Base-by-base conservation (phyloP, 176 grass and related monocot genomes). In the Rhynchospora tenuis region DNA sequence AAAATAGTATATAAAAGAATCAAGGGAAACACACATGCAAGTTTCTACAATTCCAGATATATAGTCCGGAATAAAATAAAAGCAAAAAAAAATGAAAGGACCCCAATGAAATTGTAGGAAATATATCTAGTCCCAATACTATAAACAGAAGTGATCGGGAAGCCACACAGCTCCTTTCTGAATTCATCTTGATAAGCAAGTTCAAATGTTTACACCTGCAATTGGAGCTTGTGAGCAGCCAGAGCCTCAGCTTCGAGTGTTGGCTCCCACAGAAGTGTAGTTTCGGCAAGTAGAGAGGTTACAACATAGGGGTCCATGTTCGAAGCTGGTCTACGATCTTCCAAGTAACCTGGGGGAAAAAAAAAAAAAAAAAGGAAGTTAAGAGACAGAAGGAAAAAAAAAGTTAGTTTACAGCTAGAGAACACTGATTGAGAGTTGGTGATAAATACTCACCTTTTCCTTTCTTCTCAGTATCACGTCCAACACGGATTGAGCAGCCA, bases 281-380 rank as follows among this genome's bases (percentile, higher is more conserved):
- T 89, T 81, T 99, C 93, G 47, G 97, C 97, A 62, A 99, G 85
- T 38, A 99, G 93, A 56, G 91, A 82, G 3, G 91, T 99, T 78
- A 99, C 97, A 17, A 89, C 52, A 82, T 99, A 99, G 19, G 97
- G 97, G 73, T 96, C 97, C 97, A 99, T 99, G 83, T 99, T 99
- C 43, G 97, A 99, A 17, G 97, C 97, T 0, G 97, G 97, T 6
- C 96, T 91, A 60, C 96, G 91, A 84, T 99, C 97, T 85, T 99
- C 97, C 66, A 99, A 81, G 73, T 99, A 99, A 52, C 97, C 97
- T 99, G 83, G 74, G 55, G n/a, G n/a, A n/a, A n/a, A n/a, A 5
- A 24, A 82, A 60, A 14, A 17, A 63, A 33, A 81, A 19, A 13
- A 26, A 33, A 38, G 4, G 22, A 67, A 47, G 7, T 33, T 33